phyloP scores from a whole-genome alignment of 169 alveolate genomes.

The Cryptosporidium baileyi region DNA sequence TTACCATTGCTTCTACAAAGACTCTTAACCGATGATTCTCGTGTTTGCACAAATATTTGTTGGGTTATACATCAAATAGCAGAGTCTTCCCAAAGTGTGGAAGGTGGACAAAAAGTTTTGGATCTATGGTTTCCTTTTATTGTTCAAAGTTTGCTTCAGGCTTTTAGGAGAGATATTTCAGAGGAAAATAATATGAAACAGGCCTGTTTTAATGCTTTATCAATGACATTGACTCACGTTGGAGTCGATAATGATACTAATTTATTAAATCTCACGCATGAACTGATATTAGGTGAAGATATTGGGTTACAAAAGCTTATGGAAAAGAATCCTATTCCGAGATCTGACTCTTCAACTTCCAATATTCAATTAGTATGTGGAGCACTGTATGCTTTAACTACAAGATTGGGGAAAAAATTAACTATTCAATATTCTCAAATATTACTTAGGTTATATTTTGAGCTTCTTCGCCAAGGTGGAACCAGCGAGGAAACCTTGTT shows the following conservation, averaged over 20 bases:
- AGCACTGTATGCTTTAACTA: constrained; percentile 60
- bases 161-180: constrained; percentile 41
- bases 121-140: constrained; percentile 61
- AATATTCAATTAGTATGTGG: constrained; percentile 60
- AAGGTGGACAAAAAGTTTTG: constrained; percentile 35
- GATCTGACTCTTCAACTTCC: neutral
- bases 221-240: constrained; percentile 41
- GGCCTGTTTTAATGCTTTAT: constrained; percentile 56
- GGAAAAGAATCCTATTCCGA: constrained; percentile 59
- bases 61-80: constrained; percentile 67
- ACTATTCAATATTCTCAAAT: constrained; percentile 48
- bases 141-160: constrained; percentile 52
- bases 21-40: constrained; percentile 58
- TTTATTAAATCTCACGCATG: constrained; percentile 36
- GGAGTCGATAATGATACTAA: constrained; percentile 38
- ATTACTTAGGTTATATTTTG: constrained; percentile 39
- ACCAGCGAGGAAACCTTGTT: constrained; percentile 36
- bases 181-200: constrained; percentile 61
- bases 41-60: constrained; percentile 64
- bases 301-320: constrained; percentile 39
- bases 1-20: constrained; percentile 31
- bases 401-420: constrained; percentile 46
- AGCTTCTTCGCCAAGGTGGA: constrained; percentile 59
- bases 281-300: constrained; percentile 61
- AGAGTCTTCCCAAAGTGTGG: constrained; percentile 43